Base-by-base conservation (phyloP, 78 protist genomes). In the Dictyostelium intermedium region DNA sequence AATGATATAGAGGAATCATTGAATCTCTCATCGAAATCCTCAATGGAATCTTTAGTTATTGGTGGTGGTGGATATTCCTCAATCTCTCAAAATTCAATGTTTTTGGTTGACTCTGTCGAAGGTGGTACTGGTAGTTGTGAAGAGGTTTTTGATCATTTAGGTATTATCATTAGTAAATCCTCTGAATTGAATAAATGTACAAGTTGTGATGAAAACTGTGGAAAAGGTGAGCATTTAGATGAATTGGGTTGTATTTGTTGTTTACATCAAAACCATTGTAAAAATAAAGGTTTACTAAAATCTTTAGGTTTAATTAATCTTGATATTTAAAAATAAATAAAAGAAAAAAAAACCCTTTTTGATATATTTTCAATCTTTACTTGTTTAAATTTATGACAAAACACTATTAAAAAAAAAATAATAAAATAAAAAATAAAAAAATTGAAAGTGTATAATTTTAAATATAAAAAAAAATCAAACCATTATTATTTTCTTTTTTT, bases 91-190 rank as follows among this genome's bases (percentile, higher is more conserved):
- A 66, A 83, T 27, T 53, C 84, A n/a, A 80, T 89, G 27, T 89
- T 61, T 27, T 61, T 89, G 25, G 83, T 89, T 2, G 94, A 89
- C 39, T 79, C 53, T 10, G 79, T 30, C 20, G 94, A 89, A 35
- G 94, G 94, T 45, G 94, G 94, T 47, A 89, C 87, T n/a, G 94
- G 94, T 34, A 34, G 66, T 16, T 89, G 94, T 80, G 69, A 80
- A 69, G 94, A 89, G 25, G 56, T 89, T 14, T 89, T 89, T 50
- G 94, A 89, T 35, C 47, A 89, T 50, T 18, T 89, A 16, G 16
- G 37, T 9, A 34, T 39, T 1, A 89, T 89, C 34, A 20, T 89
- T 23, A 25, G 35, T 4, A 89, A 89, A 53, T 25, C 77, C 11
- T 30, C 56, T 0, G 87, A 80, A 35, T 30, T 80, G 20, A 70